Evolutionary conservation across 1,139 yeast species (phyloP).

Genomic region (Scheffersomyces stambukii): DNA sequence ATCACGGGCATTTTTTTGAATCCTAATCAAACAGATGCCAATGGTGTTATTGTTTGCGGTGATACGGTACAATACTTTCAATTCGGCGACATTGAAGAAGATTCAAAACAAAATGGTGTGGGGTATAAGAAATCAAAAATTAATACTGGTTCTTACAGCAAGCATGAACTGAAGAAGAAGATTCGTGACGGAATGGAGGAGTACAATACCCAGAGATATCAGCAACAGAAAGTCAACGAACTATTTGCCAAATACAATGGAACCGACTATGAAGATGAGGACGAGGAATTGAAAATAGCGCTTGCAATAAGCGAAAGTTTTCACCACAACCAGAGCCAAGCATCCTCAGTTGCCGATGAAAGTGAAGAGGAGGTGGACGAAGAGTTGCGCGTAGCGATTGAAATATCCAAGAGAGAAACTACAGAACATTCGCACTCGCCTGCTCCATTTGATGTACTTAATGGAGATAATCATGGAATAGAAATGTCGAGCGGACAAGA

Average conservation of each 20-base stretch:
- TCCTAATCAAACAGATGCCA: constrained; percentile 35
- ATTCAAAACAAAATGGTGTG: constrained; percentile 1
- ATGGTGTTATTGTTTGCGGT: constrained; percentile 55
- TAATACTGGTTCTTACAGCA: constrained; percentile 8
- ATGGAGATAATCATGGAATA: neutral
- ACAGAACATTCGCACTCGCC: constrained; percentile 2
- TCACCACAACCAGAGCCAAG: constrained; percentile 6
- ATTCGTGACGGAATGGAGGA: constrained; percentile 37
- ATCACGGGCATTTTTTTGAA: constrained; percentile 42
- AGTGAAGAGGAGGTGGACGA: constrained; percentile 14
- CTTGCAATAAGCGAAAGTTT: constrained; percentile 48
- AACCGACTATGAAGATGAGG: constrained; percentile 30
- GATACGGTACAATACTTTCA: constrained; percentile 60
- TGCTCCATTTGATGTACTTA: neutral
- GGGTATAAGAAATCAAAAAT: constrained; percentile 7
- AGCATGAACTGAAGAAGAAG: constrained; percentile 14
- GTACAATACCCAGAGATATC: constrained; percentile 24
- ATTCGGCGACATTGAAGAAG: constrained; percentile 36
- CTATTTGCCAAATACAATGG: constrained; percentile 47
- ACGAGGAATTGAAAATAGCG: constrained; percentile 49
- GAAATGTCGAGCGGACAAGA: constrained; percentile 3
- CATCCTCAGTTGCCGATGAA: constrained; percentile 5
- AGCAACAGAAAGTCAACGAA: constrained; percentile 16
- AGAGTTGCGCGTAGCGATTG: constrained; percentile 22
- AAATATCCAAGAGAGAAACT: constrained; percentile 15